Evolutionary conservation across 352 stramenopile species (phyloP).

Genomic region (Pythium periplocum): DNA sequence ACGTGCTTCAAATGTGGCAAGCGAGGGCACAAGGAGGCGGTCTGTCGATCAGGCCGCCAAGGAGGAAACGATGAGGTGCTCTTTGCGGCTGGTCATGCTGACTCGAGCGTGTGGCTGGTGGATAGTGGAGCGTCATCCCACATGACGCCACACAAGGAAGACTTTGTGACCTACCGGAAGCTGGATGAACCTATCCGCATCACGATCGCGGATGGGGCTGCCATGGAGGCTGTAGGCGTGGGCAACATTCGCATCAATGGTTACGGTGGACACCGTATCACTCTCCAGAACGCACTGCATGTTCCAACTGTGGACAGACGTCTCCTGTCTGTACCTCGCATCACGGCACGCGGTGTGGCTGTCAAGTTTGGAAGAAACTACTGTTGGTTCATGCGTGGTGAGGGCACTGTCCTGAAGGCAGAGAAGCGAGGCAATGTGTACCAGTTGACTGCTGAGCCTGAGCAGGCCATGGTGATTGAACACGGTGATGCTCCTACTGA

Average conservation of each 20-base stretch:
- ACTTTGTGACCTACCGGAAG: too few species aligned
- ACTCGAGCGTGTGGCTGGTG: neutral
- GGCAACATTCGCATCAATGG: too few species aligned
- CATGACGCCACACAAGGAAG: conserved; percentile 2
- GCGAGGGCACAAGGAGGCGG: conserved; percentile 4
- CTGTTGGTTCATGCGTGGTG: neutral
- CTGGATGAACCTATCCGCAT: neutral
- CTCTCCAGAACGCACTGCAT: too few species aligned
- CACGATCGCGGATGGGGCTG: conserved; percentile 1
- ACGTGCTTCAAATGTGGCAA: conserved; percentile 3
- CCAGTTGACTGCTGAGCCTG: neutral
- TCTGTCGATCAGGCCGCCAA: too few species aligned
- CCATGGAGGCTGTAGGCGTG: too few species aligned
- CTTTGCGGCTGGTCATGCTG: neutral
- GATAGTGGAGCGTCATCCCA: conserved; percentile 6
- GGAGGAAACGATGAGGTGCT: too few species aligned
- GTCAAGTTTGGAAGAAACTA: too few species aligned
- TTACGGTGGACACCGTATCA: too few species aligned
- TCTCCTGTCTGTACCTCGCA: too few species aligned
- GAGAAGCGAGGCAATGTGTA: neutral
- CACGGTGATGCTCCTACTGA: neutral
- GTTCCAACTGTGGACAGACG: too few species aligned
- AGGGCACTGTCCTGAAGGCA: neutral
- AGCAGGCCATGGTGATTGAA: neutral
- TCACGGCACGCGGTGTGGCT: too few species aligned